These are phyloP conservation scores for Hansenula lynferdii DNA, from an alignment of 1,139 yeast species.

Conservation along the genomic window DNA sequence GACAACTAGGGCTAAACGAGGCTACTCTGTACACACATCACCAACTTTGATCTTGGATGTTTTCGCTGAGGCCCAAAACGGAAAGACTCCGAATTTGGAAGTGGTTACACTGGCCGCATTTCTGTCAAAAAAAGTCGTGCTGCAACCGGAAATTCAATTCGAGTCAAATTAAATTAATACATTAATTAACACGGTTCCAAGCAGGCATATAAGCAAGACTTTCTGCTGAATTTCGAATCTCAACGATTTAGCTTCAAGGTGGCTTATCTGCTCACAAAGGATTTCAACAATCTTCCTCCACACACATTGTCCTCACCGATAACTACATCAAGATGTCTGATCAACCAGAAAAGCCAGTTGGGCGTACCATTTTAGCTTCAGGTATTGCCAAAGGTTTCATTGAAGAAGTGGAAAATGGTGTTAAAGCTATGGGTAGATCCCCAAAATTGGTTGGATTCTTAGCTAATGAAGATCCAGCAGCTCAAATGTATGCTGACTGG, in stretches of 20 bases:
- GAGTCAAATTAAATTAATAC: not conserved
- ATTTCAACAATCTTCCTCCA: not conserved
- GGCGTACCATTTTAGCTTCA: constrained; percentile 83
- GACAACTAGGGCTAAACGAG: no score
- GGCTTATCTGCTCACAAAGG: no score
- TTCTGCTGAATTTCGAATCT: no score
- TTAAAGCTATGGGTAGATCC: constrained; percentile 40
- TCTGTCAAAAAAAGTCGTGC: not conserved
- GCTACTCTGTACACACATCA: no score
- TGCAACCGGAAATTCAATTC: not conserved
- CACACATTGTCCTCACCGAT: not conserved
- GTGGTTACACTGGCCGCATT: no score
- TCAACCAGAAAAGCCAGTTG: constrained; percentile 38
- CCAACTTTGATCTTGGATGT: no score
- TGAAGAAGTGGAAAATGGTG: constrained; percentile 63
- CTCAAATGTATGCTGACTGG: constrained; percentile 93
- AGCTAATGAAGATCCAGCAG: constrained; percentile 94
- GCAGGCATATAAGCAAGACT: not conserved
- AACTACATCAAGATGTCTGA: constrained; percentile 7
- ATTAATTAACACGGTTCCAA: not conserved
- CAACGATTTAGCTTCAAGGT: no score
- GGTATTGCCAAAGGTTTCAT: constrained; percentile 78
- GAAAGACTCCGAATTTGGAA: no score
- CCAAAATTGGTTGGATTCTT: constrained; percentile 87
- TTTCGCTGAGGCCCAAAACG: no score